Base-by-base conservation (phyloP, 2,329 filamentous ascomycete species). In the Neonectria magnoliae region DNA sequence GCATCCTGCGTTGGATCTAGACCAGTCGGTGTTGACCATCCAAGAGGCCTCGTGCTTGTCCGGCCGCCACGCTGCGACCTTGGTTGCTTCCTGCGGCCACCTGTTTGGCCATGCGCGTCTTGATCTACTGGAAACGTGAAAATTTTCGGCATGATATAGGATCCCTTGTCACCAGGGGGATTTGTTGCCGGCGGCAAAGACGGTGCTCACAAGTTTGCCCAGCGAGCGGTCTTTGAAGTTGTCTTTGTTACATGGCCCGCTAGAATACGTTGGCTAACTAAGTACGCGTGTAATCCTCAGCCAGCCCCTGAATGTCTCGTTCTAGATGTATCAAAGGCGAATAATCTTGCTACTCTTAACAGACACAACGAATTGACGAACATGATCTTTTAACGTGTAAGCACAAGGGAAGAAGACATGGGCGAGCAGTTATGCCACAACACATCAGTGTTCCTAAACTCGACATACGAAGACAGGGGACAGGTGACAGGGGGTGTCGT, bases 81-180 rank as follows among this genome's bases (percentile, higher is more conserved):
- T 56, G 33, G 50, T 25, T 25, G 25, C 54, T 47, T 55, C 18
- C 57, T 52, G 52, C 57, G 62, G 47, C 60, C 61, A 13, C 31
- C 33, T 7, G 33, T 11, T 27, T 16, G 51, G 18, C 61, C 61
- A 64, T 64, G 65, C 50, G 65, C 59, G 65, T 58, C 55, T 22
- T 60, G 52, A 42, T 31, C 42, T 29, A 18, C n/a, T 14, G 41
- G 42, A 53, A 62, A 62, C 60, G 47, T 31, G 33, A 20, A 51
- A 22, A n/a, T 31, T 57, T 60, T 56, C 57, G 52, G 50, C 22
- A 50, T n/a, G 41, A 58, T 57, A 53, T 27, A 50, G 55, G 31
- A 57, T 50, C 44, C 9, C 11, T 50, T 57, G 55, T 50, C 42
- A 42, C 22, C 3, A 41, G 16, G 53, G 29, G 18, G 6, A 6